Conservation (phyloP, 495 filamentous ascomycete species). For the Neurospora sp. region DNA sequence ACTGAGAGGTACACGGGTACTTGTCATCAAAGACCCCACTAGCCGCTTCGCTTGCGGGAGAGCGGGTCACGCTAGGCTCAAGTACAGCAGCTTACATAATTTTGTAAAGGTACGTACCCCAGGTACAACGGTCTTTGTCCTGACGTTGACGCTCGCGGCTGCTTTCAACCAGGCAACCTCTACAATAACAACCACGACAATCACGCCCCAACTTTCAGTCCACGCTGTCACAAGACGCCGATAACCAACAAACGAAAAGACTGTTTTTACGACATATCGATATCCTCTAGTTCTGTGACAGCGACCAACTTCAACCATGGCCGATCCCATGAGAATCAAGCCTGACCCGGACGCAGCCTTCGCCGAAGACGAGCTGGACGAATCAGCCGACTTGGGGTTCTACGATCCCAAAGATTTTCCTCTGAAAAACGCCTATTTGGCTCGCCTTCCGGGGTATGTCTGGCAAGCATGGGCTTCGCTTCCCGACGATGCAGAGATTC, state of each 20-base stretch:
- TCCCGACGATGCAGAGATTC: conserved; percentile 45
- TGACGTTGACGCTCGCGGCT: background rate
- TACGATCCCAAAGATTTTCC: conserved; percentile 22
- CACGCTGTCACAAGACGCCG: background rate
- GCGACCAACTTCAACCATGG: conserved; percentile 17
- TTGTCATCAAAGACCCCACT: background rate
- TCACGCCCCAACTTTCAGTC: background rate
- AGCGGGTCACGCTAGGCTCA: background rate
- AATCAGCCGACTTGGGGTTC: conserved; percentile 79
- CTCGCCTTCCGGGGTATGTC: conserved; percentile 65
- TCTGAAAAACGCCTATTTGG: conserved; percentile 52
- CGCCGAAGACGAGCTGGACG: conserved; percentile 65
- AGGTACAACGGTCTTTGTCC: background rate
- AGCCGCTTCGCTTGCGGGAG: background rate
- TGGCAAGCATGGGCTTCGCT: conserved; percentile 56
- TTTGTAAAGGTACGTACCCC: background rate
- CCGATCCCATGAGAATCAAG: conserved; percentile 47
- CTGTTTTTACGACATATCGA: background rate
- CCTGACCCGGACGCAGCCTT: conserved; percentile 55
- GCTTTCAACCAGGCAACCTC: background rate
- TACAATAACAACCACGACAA: background rate
- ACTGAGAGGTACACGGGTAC: background rate
- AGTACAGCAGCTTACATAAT: background rate
- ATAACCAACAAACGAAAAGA: background rate
- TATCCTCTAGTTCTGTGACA: background rate